Evolutionary conservation across 2,329 filamentous ascomycete genomes (phyloP), one percentile per base, ranked within the genome.

Genomic region (Apiospora malaysiana): DNA sequence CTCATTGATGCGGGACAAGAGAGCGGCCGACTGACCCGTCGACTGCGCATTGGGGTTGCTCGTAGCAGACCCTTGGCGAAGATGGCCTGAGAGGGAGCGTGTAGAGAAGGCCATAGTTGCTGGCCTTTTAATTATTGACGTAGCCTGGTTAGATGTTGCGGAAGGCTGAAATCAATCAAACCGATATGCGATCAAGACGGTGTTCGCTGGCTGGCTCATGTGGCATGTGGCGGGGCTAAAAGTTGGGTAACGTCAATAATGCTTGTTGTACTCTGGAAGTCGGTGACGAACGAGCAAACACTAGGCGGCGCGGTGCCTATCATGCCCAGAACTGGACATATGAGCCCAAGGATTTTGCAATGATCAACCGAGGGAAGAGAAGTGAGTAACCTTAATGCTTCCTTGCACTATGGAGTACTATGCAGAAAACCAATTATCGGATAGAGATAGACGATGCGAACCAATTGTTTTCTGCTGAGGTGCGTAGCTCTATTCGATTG

Each of bases 1-100:
- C 83, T 96, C 93, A 74, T 93, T 90, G 79, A 97, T 94, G 74
- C 93, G 91, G 63, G 92, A 89, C 69, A 93, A 83, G 21, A 96
- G 85, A 37, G 90, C 88, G 0, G 92, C 89, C 1, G 93, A 93
- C 80, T 93, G 91, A 66, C 89, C 87, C 5, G 81, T 79, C 68
- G 85, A 83, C 40, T 83, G 81, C 5, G 84, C 81, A 71, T 77
- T 78, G 12, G 78, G 72, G 72, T 80, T 83, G 32, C 84, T 81
- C 2, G 85, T 83, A 65, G 83, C 81, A 76, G 89, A 90, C 46
- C 88, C 84, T 75, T 90, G 88, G 71, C 92, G 91, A 77, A 93
- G 83, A 77, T 94, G 91, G 37, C 90, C 89, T 3, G 91, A 87
- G 23, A 93, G 81, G 2, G 87, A 84, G 73, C 87, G 83, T 70